phyloP scores from a whole-genome alignment of 2,329 filamentous ascomycete species.

The Hymenoscyphus occultus region DNA sequence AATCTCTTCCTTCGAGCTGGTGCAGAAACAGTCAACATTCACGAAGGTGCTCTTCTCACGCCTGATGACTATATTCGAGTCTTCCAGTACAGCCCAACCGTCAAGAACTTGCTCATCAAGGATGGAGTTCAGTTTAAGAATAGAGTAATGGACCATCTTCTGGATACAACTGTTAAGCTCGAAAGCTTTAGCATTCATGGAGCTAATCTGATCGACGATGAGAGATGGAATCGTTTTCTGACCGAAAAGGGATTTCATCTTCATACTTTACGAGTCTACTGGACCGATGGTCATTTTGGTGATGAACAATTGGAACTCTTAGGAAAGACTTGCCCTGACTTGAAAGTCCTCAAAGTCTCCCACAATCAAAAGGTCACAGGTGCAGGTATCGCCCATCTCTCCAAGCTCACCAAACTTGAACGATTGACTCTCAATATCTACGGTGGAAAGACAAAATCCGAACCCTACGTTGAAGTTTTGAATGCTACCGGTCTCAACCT shows the following conservation, averaged over 20 bases:
- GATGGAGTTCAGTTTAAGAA: conserved; percentile 94
- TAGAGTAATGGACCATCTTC: conserved; percentile 74
- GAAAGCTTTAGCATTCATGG: conserved; percentile 75
- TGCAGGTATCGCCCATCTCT: conserved; percentile 62
- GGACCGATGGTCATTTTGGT: conserved; percentile 77
- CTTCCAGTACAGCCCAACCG: conserved; percentile 68
- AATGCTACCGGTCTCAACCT: conserved; percentile 60
- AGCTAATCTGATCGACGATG: conserved; percentile 76
- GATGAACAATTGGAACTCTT: conserved; percentile 67
- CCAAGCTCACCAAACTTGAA: conserved; percentile 59
- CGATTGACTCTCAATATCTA: conserved; percentile 73
- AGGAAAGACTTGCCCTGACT: conserved; percentile 59
- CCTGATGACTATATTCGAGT: conserved; percentile 77
- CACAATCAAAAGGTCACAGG: conserved; percentile 74
- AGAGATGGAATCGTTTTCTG: conserved; percentile 71
- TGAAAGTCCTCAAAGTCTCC: conserved; percentile 75
- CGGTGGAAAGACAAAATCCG: conserved; percentile 50
- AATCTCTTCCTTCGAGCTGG: conserved; percentile 55
- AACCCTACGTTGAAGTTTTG: conserved; percentile 60
- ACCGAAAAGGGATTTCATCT: conserved; percentile 61
- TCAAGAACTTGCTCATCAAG: conserved; percentile 70
- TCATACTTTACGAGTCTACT: conserved; percentile 72
- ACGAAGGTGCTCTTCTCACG: conserved; percentile 62
- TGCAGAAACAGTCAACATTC: conserved; percentile 52
- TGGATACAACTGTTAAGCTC: conserved; percentile 67